Conservation (phyloP, 805 yeast genomes). For the Pichia thaimueangensis region DNA sequence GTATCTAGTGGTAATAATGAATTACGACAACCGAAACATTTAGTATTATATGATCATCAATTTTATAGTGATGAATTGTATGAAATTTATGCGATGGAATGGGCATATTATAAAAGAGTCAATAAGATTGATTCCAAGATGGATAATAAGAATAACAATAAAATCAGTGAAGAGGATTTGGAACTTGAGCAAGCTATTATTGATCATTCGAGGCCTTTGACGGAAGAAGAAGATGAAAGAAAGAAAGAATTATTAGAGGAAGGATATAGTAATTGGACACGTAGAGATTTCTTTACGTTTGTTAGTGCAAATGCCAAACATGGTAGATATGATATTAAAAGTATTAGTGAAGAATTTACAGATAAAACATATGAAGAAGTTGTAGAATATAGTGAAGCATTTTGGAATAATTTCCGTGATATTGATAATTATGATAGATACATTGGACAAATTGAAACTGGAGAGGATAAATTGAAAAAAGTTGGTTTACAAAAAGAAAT, state of each 20-base stretch:
- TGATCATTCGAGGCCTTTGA: slow-evolving; percentile 69
- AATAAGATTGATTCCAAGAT: slow-evolving; percentile 54
- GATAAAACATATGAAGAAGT: slow-evolving; percentile 80
- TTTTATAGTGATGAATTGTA: slow-evolving; percentile 73
- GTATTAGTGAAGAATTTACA: slow-evolving; percentile 73
- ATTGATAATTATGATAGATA: slow-evolving; percentile 88
- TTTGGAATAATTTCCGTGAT: slow-evolving; percentile 73
- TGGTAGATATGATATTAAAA: slow-evolving; percentile 69
- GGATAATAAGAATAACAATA: slow-evolving; percentile 14
- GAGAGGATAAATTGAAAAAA: slow-evolving; percentile 75
- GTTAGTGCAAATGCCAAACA: slow-evolving; percentile 66
- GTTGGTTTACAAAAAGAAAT: slow-evolving; percentile 69
- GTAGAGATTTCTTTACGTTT: slow-evolving; percentile 83
- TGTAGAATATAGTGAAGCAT: slow-evolving; percentile 64
- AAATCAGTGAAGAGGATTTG: slow-evolving; percentile 19
- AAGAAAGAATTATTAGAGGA: slow-evolving; percentile 52
- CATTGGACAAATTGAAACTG: slow-evolving; percentile 73
- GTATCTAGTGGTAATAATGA: slow-evolving; percentile 52
- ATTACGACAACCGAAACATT: slow-evolving; percentile 67
- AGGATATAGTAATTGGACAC: slow-evolving; percentile 79
- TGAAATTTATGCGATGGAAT: slow-evolving; percentile 76
- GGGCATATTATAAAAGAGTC: slow-evolving; percentile 67
- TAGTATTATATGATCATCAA: slow-evolving; percentile 83
- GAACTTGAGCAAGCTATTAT: slow-evolving; percentile 64
- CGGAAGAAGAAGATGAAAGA: slow-evolving; percentile 69